Evolutionary conservation across 768 basidiomycete genomes (phyloP).

Genomic region (Polyporus arcularius): DNA sequence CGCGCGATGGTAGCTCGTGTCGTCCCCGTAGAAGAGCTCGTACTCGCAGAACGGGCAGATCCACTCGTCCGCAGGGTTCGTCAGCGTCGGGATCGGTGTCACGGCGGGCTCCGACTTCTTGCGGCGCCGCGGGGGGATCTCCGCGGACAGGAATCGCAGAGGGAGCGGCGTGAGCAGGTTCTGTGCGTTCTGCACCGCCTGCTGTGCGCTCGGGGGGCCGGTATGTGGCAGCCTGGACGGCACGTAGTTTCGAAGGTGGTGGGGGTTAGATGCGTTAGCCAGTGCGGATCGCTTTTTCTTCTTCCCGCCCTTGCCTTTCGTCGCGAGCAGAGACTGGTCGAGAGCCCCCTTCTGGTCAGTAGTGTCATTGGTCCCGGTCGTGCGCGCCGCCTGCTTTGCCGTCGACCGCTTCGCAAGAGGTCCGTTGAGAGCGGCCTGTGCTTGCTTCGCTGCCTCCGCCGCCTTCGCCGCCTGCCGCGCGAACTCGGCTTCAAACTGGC

Average conservation of each 20-base stretch:
- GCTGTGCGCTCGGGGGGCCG: slow-evolving; percentile 39
- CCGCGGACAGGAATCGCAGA: slow-evolving; percentile 66
- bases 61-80: slow-evolving; percentile 81
- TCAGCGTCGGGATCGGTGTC: slow-evolving; percentile 38
- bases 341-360: slow-evolving; percentile 39
- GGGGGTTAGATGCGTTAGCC: slow-evolving; percentile 93
- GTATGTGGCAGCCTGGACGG: slow-evolving; percentile 72
- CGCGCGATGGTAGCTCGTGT: slow-evolving; percentile 60
- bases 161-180: slow-evolving; percentile 61
- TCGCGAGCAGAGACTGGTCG: slow-evolving; percentile 35
- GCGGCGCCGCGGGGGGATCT: slow-evolving; percentile 53
- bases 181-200: slow-evolving; percentile 44
- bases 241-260: slow-evolving; percentile 93
- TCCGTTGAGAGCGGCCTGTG: slow-evolving; percentile 41
- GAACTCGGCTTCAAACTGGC: slow-evolving; percentile 73
- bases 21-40: slow-evolving; percentile 87
- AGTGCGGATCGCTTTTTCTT: slow-evolving; percentile 94
- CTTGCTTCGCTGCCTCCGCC: slow-evolving; percentile 51
- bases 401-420: slow-evolving; percentile 37
- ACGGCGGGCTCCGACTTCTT: slow-evolving; percentile 21
- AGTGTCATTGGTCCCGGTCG: slow-evolving; percentile 25
- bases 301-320: slow-evolving; percentile 46
- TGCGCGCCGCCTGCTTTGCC: slow-evolving; percentile 40
- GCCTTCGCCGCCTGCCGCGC: slow-evolving; percentile 65
- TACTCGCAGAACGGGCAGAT: slow-evolving; percentile 96